phyloP scores from a whole-genome alignment of 2,329 filamentous ascomycete species.

The Tympanopsis confertula region DNA sequence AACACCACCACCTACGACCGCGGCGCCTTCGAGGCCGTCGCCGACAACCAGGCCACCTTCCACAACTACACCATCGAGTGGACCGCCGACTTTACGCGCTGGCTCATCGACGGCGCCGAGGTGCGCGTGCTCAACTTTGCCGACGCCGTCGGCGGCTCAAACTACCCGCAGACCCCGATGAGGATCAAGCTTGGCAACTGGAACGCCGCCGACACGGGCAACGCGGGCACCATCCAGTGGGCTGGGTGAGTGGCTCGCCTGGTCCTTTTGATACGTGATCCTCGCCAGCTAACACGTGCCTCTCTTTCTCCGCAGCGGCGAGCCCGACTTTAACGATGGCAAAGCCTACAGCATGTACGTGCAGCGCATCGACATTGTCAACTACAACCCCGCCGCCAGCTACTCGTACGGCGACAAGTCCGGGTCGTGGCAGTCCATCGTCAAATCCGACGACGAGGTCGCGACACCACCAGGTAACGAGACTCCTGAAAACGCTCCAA shows the following conservation, averaged over 20 bases:
- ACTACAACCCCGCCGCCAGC: neutral
- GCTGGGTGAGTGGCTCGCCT: slow-evolving; percentile 37
- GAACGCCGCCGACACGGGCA: slow-evolving; percentile 20
- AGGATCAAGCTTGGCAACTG: slow-evolving; percentile 29
- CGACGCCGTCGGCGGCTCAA: slow-evolving; percentile 30
- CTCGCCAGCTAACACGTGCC: no score
- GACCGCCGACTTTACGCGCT: slow-evolving; percentile 33
- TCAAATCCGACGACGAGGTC: neutral
- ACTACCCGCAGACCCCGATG: slow-evolving; percentile 43
- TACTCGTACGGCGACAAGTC: neutral
- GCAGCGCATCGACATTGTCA: neutral
- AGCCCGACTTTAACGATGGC: neutral
- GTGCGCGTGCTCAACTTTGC: slow-evolving; percentile 32
- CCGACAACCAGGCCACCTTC: slow-evolving; percentile 25
- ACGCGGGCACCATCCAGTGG: slow-evolving; percentile 32
- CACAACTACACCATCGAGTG: slow-evolving; percentile 42
- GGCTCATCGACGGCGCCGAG: slow-evolving; percentile 39
- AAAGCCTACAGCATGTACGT: neutral
- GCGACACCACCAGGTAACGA: no score
- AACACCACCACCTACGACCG: slow-evolving; percentile 41
- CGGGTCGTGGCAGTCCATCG: neutral
- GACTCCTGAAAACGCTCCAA: no score
- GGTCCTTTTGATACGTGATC: no score
- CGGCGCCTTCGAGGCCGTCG: slow-evolving; percentile 30
- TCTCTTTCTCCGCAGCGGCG: no score